Percentiles rank a stretch among this genome's conserved stretches.
phyloP scores from a whole-genome alignment of 1,284 basidiomycete species.

The Tremellales sp. region DNA sequence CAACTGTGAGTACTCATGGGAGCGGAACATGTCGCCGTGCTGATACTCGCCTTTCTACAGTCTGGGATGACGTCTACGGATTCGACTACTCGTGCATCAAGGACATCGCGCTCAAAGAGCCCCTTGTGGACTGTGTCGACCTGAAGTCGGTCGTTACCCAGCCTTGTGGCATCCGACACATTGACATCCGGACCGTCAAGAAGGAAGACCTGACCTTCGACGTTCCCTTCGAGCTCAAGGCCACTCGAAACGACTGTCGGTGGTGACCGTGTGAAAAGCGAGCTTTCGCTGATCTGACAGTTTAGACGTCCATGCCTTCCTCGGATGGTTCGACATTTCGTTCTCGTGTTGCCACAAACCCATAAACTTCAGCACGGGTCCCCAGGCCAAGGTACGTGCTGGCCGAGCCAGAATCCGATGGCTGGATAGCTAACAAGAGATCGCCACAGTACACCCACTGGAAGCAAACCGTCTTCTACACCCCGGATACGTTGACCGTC shows the following conservation, averaged over 20 bases:
- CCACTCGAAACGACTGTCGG: slow-evolving; percentile 89
- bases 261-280: slow-evolving; percentile 16
- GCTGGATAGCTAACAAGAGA: slow-evolving; percentile 7
- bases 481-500: slow-evolving; percentile 62
- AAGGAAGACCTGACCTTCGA: slow-evolving; percentile 93
- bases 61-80: slow-evolving; percentile 99
- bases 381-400: slow-evolving; percentile 66
- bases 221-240: slow-evolving; percentile 72
- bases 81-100: slow-evolving; percentile 99
- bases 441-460: slow-evolving; percentile 76
- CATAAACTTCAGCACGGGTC: slow-evolving; percentile 90
- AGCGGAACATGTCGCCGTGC: neutral
- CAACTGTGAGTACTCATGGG: slow-evolving; percentile 67
- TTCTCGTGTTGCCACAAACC: slow-evolving; percentile 98
- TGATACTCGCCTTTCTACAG: slow-evolving; percentile 50
- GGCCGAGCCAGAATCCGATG: neutral
- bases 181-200: slow-evolving; percentile 85
- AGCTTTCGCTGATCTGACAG: slow-evolving; percentile 3
- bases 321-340: slow-evolving; percentile 97
- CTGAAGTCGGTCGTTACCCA: slow-evolving; percentile 86
- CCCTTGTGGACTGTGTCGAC: slow-evolving; percentile 96
- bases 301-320: slow-evolving; percentile 93
- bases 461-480: slow-evolving; percentile 99
- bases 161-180: slow-evolving; percentile 83
- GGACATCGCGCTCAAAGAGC: slow-evolving; percentile 94